Percentiles rank a stretch among this genome's conserved stretches.
These are phyloP conservation scores for Massarina eburnea DNA, from an alignment of 2,329 filamentous ascomycete species.

Conservation along the genomic window DNA sequence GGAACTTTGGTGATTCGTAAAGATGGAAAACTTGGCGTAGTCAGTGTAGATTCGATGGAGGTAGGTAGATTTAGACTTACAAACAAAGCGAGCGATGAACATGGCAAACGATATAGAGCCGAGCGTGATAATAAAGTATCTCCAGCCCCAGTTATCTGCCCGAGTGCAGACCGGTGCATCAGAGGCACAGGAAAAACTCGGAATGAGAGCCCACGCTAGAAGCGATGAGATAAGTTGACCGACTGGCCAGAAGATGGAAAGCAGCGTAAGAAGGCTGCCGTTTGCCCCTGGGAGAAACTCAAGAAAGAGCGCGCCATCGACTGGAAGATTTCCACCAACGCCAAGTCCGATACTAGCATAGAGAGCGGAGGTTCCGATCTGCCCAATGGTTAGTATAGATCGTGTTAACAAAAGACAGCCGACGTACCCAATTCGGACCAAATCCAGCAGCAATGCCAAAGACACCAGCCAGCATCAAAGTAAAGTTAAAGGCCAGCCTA, in stretches of 20 bases:
- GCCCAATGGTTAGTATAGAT: not conserved
- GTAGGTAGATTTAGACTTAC: too few species aligned
- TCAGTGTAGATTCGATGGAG: not conserved
- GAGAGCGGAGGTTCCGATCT: constrained; percentile 23
- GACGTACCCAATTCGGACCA: constrained; percentile 63
- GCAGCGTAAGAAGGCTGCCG: constrained; percentile 72
- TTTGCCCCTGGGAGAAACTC: constrained; percentile 78
- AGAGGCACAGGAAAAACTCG: constrained; percentile 59
- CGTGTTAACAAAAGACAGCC: not conserved
- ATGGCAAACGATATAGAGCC: constrained; percentile 73
- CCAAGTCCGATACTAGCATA: constrained; percentile 49
- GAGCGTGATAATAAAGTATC: constrained; percentile 70
- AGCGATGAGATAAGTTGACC: constrained; percentile 69
- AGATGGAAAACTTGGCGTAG: constrained; percentile 64
- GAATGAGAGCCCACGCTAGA: constrained; percentile 74
- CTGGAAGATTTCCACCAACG: constrained; percentile 68
- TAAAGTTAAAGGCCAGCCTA: constrained; percentile 78
- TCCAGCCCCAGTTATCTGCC: constrained; percentile 70
- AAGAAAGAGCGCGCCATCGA: constrained; percentile 79
- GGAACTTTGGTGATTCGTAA: constrained; percentile 82
- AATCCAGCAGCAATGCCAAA: constrained; percentile 74
- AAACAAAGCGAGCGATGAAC: constrained; percentile 76
- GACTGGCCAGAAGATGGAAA: constrained; percentile 87
- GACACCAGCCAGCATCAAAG: constrained; percentile 71
- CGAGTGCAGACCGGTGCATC: constrained; percentile 43